Base-by-base conservation (phyloP, 1,284 basidiomycete species). In the Pisolithus thermaeus region DNA sequence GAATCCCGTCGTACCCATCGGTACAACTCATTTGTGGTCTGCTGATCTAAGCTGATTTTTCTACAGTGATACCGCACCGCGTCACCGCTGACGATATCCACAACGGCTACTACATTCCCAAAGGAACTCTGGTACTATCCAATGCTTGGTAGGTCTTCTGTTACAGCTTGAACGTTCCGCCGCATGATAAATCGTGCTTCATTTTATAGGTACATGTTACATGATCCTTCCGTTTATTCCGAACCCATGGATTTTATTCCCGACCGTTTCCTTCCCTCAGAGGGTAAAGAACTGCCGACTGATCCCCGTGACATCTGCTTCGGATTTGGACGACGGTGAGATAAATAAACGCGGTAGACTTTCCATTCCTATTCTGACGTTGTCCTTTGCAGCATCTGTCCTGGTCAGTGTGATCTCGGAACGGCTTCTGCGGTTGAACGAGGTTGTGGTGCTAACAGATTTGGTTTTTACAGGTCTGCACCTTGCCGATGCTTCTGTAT, bases 251-350 rank as follows among this genome's bases (percentile, higher is more conserved):
- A 53, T 3, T 76, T 75, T 56, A 63, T 65, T 30, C 74, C 74
- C 7, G 65, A 63, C 3, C 68, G 74, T 8, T 73, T 72, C 61
- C 60, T 76, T 16, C 51, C 61, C 1, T 44, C 43, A 12, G 67
- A 67, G 7, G 63, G 63, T 28, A 64, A 69, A 12, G 54, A 62
- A 39, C 70, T 73, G n/a, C 77, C 83, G 57, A 61, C 58, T 18
- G 80, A 84, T 63, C 80, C 82, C 52, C 74, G 76, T 47, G 70
- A 68, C 40, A 58, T 79, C 48, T 78, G 74, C 58, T 82, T 81
- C 61, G 80, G 80, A 12, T 83, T 82, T 58, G 81, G 81, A 45
- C 73, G 81, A 67, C 75, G 81, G 81, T 78, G 52, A 46, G 73
- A 50, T 14, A 37, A 35, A n/a, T 63, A 30, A 43, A 45, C n/a